Base-by-base conservation (phyloP, 305 asterid species). In the Fraxinus xanthoxyloides region DNA sequence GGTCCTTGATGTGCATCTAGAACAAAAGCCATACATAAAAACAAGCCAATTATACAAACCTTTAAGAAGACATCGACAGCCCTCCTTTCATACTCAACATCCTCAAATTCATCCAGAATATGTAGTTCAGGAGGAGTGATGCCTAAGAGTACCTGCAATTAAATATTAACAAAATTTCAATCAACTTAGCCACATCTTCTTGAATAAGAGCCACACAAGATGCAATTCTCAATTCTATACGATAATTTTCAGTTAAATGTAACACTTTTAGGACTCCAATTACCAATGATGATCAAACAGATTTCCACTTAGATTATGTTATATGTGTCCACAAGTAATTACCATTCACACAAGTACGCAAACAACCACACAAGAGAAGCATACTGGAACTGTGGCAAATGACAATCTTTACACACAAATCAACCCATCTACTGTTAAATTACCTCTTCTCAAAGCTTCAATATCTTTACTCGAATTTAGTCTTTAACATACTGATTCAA, bases 21-120 rank as follows among this genome's bases (percentile, higher is more conserved):
- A 28, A 77, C 28, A 21, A 76, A 63, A 75, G 10, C n/a, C n/a
- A n/a, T n/a, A n/a, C n/a, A n/a, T n/a, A n/a, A n/a, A 78, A 19
- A 35, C 61, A 59, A 80, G 77, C 40, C 43, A 59, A 61, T 75
- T 67, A 13, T 69, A 51, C 85, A 78, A 86, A 93, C 98, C 91
- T 81, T 81, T 76, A 95, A 61, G 63, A 76, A 69, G 83, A 91
- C 94, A 81, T 91, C 88, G 23, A 92, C 93, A 69, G 85, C 81
- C 80, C 32, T 85, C 90, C 92, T 91, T 82, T 90, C 97, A 81
- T 95, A 95, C 88, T 95, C 98, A 30, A 85, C 85, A 76, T 93
- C 98, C 88, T 93, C 98, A 80, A 95, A 95, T 43, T 78, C 82
- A 89, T 95, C 98, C 81, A 95, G 85, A 72, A 95, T 93, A 84